A percentile compares a stretch with the other conserved stretches of the same genome.
Conservation (phyloP, 306 rosid species). For the Medicago lupulina region DNA sequence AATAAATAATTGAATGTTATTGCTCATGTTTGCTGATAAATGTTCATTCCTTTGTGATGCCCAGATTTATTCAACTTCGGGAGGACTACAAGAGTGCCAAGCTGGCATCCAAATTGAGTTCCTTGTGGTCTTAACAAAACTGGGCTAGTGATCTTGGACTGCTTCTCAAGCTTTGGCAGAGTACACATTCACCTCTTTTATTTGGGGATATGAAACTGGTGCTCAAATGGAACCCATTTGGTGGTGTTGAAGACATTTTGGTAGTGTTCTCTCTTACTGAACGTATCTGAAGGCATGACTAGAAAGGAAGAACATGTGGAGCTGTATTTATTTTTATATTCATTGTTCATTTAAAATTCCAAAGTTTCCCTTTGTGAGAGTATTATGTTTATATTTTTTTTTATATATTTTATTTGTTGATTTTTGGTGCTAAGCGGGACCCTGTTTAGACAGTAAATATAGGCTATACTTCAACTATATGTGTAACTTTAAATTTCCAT, state of each 20-base stretch:
- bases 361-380: conserved; percentile 32
- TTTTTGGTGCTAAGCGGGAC: conserved; percentile 33
- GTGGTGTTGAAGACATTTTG: conserved; percentile 37
- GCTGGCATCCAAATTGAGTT: conserved; percentile 84
- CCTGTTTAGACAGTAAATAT: conserved; percentile 30
- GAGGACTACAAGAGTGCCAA: conserved; percentile 98
- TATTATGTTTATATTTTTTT: conserved; percentile 34
- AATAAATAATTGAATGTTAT: neutral
- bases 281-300: conserved; percentile 45
- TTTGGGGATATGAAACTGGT: conserved; percentile 33
- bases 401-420: conserved; percentile 25
- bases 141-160: conserved; percentile 31
- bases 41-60: conserved; percentile 42
- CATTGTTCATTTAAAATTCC: conserved; percentile 31
- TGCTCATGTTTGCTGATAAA: conserved; percentile 39
- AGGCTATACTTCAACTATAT: neutral
- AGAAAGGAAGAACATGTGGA: conserved; percentile 42
- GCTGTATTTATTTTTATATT: conserved; percentile 25
- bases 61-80: conserved; percentile 90
- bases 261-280: conserved; percentile 32
- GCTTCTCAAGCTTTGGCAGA: conserved; percentile 10
- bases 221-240: conserved; percentile 40
- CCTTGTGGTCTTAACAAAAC: conserved; percentile 70
- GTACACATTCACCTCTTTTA: conserved; percentile 28
- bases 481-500: conserved; percentile 26